These are phyloP conservation scores for Alternaria infectoria DNA, from an alignment of 2,329 filamentous ascomycete genomes.

Conservation along the genomic window DNA sequence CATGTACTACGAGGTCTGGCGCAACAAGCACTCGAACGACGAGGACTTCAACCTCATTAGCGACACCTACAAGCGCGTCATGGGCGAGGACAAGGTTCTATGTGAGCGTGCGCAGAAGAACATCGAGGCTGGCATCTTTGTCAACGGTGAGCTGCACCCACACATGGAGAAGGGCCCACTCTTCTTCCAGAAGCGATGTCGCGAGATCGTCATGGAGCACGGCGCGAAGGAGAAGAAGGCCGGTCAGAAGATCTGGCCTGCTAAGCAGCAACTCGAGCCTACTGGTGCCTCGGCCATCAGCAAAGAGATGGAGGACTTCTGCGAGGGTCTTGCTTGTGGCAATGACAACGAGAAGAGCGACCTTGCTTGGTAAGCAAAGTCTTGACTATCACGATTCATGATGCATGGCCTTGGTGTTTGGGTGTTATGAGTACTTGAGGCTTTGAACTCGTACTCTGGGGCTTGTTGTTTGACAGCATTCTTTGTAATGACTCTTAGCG, in stretches of 20 bases:
- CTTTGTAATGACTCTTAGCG: slow-evolving; percentile 12
- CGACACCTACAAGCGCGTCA: slow-evolving; percentile 67
- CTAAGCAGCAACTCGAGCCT: slow-evolving; percentile 43
- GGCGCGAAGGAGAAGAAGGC: slow-evolving; percentile 54
- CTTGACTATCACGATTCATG: slow-evolving; percentile 5
- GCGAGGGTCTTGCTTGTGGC: slow-evolving; percentile 33
- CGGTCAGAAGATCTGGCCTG: slow-evolving; percentile 61
- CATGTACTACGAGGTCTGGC: slow-evolving; percentile 69
- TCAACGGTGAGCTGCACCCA: slow-evolving; percentile 69
- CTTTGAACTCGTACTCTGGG: slow-evolving; percentile 19
- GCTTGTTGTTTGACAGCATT: neutral
- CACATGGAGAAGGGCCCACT: slow-evolving; percentile 65
- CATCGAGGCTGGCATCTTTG: slow-evolving; percentile 65
- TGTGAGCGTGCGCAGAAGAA: slow-evolving; percentile 67
- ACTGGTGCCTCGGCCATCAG: slow-evolving; percentile 23
- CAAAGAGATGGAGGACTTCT: slow-evolving; percentile 38
- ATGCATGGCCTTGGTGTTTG: slow-evolving; percentile 25
- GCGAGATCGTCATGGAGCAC: slow-evolving; percentile 58
- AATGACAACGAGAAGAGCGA: slow-evolving; percentile 37
- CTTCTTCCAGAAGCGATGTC: slow-evolving; percentile 62
- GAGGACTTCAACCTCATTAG: slow-evolving; percentile 64
- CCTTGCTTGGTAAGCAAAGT: slow-evolving; percentile 26
- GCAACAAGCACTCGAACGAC: slow-evolving; percentile 65
- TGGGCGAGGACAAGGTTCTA: slow-evolving; percentile 69
- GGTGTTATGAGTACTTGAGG: slow-evolving; percentile 18